These are phyloP conservation scores for Vinca major DNA, from an alignment of 305 asterid genomes.

Conservation along the genomic window DNA sequence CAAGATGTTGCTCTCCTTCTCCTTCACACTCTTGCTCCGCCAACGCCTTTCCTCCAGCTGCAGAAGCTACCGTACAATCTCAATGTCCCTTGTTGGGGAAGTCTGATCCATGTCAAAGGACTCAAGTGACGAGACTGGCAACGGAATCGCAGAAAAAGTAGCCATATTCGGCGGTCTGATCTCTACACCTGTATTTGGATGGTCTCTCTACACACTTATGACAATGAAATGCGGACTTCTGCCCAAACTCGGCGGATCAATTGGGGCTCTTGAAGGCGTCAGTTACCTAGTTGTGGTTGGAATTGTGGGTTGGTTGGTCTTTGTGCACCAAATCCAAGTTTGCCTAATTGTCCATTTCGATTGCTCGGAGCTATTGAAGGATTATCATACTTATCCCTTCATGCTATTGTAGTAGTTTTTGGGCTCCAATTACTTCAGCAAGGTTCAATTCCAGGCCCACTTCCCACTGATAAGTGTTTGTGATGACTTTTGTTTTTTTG, in stretches of 20 bases:
- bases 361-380: constrained; percentile 88
- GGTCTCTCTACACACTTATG: constrained; percentile 81
- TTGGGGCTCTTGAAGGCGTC: constrained; percentile 80
- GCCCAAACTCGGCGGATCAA: constrained; percentile 71
- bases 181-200: constrained; percentile 57
- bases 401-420: constrained; percentile 53
- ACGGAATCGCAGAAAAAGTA: constrained; percentile 26
- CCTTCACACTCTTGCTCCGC: not conserved
- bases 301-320: constrained; percentile 76
- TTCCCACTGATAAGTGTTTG: constrained; percentile 61
- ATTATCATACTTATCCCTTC: constrained; percentile 52
- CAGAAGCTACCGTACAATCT: not conserved
- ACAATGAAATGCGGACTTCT: constrained; percentile 87
- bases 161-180: constrained; percentile 50
- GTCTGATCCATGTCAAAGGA: constrained; percentile 42
- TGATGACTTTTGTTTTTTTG: constrained; percentile 28
- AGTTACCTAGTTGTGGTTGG: constrained; percentile 66
- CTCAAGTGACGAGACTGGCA: constrained; percentile 29
- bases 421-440: constrained; percentile 54
- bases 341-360: constrained; percentile 83
- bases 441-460: constrained; percentile 79
- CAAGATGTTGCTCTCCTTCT: constrained; percentile 11
- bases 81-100: not conserved
- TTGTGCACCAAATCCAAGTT: constrained; percentile 58
- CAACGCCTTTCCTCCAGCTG: constrained; percentile 2